Conservation (phyloP, 2,329 filamentous ascomycete genomes). For the Nothomitra cinnamomea region DNA sequence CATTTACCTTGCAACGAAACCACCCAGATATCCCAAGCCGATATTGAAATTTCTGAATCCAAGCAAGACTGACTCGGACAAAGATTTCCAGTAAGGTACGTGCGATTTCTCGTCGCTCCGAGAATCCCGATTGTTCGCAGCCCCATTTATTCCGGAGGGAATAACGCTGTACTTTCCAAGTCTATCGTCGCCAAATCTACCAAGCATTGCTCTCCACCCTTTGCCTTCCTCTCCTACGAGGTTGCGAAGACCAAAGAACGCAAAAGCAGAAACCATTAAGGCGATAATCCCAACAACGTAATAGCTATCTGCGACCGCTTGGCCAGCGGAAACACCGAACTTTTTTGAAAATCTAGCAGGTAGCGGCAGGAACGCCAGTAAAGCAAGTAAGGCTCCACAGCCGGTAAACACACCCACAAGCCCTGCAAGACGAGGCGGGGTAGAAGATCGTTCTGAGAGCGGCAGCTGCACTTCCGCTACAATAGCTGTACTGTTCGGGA, state of each 20-base stretch:
- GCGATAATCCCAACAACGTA: conserved; percentile 68
- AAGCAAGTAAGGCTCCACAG: conserved; percentile 72
- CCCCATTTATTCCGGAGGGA: too few species aligned
- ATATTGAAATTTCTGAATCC: conserved; percentile 65
- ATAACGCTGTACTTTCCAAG: conserved; percentile 1
- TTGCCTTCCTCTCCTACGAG: conserved; percentile 62
- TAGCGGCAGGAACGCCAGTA: conserved; percentile 69
- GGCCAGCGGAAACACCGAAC: conserved; percentile 47
- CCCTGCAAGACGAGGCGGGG: conserved; percentile 56
- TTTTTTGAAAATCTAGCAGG: conserved; percentile 62
- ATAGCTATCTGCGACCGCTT: conserved; percentile 70
- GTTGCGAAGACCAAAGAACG: conserved; percentile 57
- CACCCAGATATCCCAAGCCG: conserved; percentile 74
- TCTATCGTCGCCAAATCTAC: background rate
- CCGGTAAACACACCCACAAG: conserved; percentile 87
- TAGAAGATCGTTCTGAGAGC: conserved; percentile 14
- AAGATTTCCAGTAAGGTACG: background rate
- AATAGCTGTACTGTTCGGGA: too few species aligned
- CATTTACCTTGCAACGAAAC: conserved; percentile 61
- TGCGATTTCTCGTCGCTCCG: background rate
- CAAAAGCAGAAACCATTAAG: conserved; percentile 53
- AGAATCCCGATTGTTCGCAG: background rate
- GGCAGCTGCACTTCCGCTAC: background rate
- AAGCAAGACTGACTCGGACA: conserved; percentile 40
- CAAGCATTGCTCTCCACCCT: conserved; percentile 41